phyloP scores from a whole-genome alignment of 2,329 filamentous ascomycete genomes.

The Arthrobotrys sphaeroides region DNA sequence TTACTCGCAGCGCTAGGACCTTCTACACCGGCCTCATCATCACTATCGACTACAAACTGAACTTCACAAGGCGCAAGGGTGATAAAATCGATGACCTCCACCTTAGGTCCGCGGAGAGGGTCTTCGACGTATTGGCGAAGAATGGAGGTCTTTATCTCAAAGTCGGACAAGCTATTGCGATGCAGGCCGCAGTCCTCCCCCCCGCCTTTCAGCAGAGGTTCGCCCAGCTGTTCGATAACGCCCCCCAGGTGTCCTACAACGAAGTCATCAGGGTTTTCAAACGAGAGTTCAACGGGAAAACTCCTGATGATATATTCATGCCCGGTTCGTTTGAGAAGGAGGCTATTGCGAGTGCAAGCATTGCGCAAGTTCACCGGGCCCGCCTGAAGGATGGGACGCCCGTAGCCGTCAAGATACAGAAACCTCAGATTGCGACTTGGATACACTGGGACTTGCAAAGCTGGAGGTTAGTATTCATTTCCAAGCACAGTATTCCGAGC shows the following conservation, averaged over 20 bases:
- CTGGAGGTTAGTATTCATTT: conserved; percentile 73
- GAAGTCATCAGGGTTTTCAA: conserved; percentile 85
- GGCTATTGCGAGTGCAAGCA: conserved; percentile 81
- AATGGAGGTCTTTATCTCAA: conserved; percentile 97
- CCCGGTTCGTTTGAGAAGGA: conserved; percentile 71
- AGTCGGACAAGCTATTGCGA: conserved; percentile 97
- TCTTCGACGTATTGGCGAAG: conserved; percentile 80
- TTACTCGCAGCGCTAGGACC: conserved; percentile 81
- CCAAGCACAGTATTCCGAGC: neutral
- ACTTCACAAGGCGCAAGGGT: conserved; percentile 76
- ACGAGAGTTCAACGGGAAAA: conserved; percentile 82
- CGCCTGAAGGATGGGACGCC: conserved; percentile 83
- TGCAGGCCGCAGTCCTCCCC: conserved; percentile 94
- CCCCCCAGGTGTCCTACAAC: conserved; percentile 88
- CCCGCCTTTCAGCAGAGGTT: conserved; percentile 98
- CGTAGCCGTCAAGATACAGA: conserved; percentile 96
- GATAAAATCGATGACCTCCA: conserved; percentile 71
- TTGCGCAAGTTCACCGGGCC: conserved; percentile 97
- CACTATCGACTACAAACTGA: conserved; percentile 93
- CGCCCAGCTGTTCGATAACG: conserved; percentile 94
- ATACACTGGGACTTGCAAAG: conserved; percentile 95
- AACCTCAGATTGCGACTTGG: conserved; percentile 89
- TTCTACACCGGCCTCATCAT: conserved; percentile 82
- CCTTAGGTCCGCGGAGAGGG: conserved; percentile 79
- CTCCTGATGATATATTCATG: conserved; percentile 87